Conservation (phyloP, 139 green algal species). For the Coelastrella sp. region DNA sequence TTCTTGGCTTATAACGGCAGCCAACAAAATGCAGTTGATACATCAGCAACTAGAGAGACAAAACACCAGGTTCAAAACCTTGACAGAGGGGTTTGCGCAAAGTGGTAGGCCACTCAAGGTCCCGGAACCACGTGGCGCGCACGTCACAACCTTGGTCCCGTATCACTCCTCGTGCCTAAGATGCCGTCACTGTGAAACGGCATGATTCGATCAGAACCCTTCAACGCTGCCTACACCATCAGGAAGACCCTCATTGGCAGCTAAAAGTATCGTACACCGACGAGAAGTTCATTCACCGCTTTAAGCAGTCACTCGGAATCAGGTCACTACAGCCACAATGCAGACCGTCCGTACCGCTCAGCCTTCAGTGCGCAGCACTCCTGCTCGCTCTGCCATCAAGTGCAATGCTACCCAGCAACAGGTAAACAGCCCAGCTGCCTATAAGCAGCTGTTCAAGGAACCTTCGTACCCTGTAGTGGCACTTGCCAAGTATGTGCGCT, state of each 20-base stretch:
- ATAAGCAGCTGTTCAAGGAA: too few species aligned
- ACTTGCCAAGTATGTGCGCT: too few species aligned
- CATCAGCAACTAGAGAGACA: too few species aligned
- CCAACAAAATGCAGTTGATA: too few species aligned
- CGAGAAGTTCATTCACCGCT: too few species aligned
- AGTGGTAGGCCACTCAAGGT: background rate
- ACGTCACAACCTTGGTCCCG: background rate
- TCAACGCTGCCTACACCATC: too few species aligned
- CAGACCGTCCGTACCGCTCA: background rate
- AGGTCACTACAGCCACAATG: background rate
- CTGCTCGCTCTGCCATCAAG: background rate
- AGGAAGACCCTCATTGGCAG: too few species aligned
- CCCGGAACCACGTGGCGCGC: background rate
- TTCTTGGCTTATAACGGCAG: too few species aligned
- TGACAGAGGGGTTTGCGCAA: background rate
- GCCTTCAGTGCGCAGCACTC: background rate
- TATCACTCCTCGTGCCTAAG: background rate
- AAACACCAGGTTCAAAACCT: too few species aligned
- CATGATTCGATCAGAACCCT: background rate
- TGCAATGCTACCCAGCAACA: conserved; percentile 1
- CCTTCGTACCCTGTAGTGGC: too few species aligned
- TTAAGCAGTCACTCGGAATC: background rate
- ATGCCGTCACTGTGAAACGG: background rate
- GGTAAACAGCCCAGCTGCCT: background rate
- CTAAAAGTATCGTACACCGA: too few species aligned